Conservation (phyloP, 306 rosid genomes). For the Pachyrhizus erosus region DNA sequence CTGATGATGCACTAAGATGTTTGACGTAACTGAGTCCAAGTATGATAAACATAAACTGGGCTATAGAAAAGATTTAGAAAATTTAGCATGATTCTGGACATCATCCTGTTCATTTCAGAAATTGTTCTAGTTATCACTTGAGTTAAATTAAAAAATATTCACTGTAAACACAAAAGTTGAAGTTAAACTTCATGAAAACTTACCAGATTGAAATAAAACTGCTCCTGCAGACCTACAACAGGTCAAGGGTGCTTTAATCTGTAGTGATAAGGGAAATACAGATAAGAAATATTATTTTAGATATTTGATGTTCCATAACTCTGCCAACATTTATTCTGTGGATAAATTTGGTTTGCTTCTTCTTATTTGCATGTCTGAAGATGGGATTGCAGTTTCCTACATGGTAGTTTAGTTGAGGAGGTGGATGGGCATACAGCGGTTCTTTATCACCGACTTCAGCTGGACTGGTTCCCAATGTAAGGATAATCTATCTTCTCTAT, state of each 20-base stretch:
- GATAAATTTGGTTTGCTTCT: slow-evolving; percentile 23
- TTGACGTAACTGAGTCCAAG: neutral
- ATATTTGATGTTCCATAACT: slow-evolving; percentile 11
- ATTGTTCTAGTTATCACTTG: neutral
- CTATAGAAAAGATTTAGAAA: slow-evolving; percentile 7
- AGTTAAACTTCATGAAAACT: neutral
- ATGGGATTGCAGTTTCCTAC: slow-evolving; percentile 97
- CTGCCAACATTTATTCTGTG: slow-evolving; percentile 6
- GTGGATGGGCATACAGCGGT: slow-evolving; percentile 99
- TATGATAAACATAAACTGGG: slow-evolving; percentile 11
- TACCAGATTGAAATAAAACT: slow-evolving; percentile 25
- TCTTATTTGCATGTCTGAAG: slow-evolving; percentile 55
- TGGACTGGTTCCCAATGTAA: slow-evolving; percentile 98
- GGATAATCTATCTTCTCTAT: slow-evolving; percentile 29
- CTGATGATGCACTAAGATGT: neutral
- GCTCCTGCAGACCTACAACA: neutral
- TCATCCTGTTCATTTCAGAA: neutral
- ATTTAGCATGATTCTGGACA: slow-evolving; percentile 5
- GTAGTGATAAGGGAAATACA: slow-evolving; percentile 12
- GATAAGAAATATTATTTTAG: neutral
- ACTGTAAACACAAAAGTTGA: neutral
- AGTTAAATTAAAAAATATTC: neutral
- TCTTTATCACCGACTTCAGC: slow-evolving; percentile 95
- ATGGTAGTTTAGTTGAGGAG: slow-evolving; percentile 98
- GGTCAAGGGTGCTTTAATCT: slow-evolving; percentile 27